Base-by-base conservation (phyloP, 1,284 basidiomycete species). In the Rhodotorula sp. region DNA sequence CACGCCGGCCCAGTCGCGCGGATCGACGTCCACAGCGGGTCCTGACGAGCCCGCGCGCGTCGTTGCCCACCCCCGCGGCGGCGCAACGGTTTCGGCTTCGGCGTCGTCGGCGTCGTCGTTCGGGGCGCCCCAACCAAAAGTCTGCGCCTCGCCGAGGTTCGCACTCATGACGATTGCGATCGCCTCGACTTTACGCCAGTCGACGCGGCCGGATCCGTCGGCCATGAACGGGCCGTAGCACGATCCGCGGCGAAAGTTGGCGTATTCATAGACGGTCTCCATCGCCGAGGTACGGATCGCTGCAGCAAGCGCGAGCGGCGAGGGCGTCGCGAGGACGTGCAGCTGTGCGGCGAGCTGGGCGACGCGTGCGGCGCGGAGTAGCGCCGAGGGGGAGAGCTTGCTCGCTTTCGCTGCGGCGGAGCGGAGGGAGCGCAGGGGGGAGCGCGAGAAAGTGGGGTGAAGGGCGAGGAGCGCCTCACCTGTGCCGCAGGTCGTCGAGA, bases 1-100 rank as follows among this genome's bases (percentile, higher is more conserved):
- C 25, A 75, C 32, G 12, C 74, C 74, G 9, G 74, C 71, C 71
- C 74, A 73, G 57, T 73, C 69, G 36, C 71, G 46, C 21, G 34
- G n/a, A 4, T 64, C 64, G 1, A n/a, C 9, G 12, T 61, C 63
- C 53, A n/a, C 6, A 27, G 60, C 7, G 58, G 17, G 1, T n/a
- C 50, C 39, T 13, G 66, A 62, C 13, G 65, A 58, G 27, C 32
- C 53, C 3, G n/a, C 29, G 22, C 66, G 32, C 12, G 53, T 44
- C 15, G 32, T 2, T 2, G 29, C 9, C 53, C 62, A 55, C 0
- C 39, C 62, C 21, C 39, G 29, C 10, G 55, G 73, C 7, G 69
- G 69, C 2, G 63, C 27, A 19, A 32, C 36, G 39, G 70, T 51
- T 0, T 48, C 61, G 1, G 32, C 44, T 3, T 32, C 51, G 41